A percentile compares a stretch with the other conserved stretches of the same genome.
These are phyloP conservation scores for Geotrichum macrosporum DNA, from an alignment of 1,139 yeast genomes.

Conservation along the genomic window DNA sequence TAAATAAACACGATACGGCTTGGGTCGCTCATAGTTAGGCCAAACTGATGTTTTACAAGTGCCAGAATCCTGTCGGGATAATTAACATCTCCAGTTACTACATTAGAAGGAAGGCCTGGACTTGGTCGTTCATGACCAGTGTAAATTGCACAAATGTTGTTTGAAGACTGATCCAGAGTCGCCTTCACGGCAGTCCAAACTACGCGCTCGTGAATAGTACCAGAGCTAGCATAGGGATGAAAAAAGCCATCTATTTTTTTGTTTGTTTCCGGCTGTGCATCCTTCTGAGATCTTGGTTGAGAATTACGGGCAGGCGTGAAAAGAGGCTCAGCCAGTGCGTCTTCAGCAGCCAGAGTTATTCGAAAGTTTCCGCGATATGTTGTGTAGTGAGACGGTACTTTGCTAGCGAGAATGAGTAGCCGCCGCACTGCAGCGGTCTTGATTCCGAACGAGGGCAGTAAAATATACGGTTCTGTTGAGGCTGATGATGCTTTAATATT, in stretches of 20 bases:
- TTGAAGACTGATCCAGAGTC: constrained; percentile 50
- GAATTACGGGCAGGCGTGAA: not conserved
- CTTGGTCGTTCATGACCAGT: constrained; percentile 68
- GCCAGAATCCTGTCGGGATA: constrained; percentile 47
- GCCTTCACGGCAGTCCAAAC: constrained; percentile 88
- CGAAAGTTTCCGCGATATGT: constrained; percentile 21
- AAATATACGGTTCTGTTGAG: constrained; percentile 1
- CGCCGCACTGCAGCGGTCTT: constrained; percentile 46
- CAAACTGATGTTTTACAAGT: constrained; percentile 61
- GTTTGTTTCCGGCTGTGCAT: constrained; percentile 30
- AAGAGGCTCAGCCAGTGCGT: not conserved
- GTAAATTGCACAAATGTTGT: constrained; percentile 66
- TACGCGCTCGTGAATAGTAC: constrained; percentile 97
- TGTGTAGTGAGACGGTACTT: constrained; percentile 46
- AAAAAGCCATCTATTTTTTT: constrained; percentile 69
- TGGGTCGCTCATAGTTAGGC: constrained; percentile 46
- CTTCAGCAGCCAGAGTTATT: constrained; percentile 1
- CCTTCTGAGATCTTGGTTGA: not conserved
- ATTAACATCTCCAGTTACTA: constrained; percentile 38
- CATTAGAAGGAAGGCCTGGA: no score
- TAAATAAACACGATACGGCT: constrained; percentile 66
- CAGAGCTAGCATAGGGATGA: constrained; percentile 93
- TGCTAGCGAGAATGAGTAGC: constrained; percentile 50
- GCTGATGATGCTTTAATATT: no score
- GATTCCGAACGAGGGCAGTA: constrained; percentile 25